These are phyloP conservation scores for Pistacia atlantica DNA, from an alignment of 345 rosid species.

Conservation along the genomic window DNA sequence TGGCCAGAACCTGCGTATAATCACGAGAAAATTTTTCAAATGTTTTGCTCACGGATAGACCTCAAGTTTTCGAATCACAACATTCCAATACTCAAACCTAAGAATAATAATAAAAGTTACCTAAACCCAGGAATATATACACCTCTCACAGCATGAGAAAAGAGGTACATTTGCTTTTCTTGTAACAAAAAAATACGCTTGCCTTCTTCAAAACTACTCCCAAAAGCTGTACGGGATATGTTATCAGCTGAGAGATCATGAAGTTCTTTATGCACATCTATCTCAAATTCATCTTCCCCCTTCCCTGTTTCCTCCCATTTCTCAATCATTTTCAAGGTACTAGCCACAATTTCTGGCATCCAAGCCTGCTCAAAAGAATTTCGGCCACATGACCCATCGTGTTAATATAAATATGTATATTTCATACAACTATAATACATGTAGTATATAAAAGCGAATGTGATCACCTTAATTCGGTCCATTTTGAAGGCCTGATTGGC, in stretches of 20 bases:
- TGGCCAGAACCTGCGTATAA: conserved; percentile 60
- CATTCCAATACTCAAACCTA: too few species aligned
- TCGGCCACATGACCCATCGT: neutral
- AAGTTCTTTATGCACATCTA: conserved; percentile 62
- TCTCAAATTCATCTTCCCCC: conserved; percentile 61
- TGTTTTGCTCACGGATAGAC: neutral
- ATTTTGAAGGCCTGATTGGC: conserved; percentile 60
- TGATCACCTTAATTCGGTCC: conserved; percentile 78
- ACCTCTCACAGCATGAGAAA: conserved; percentile 52
- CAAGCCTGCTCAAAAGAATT: conserved; percentile 43
- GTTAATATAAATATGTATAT: too few species aligned
- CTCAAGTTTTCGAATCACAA: too few species aligned
- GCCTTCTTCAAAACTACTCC: conserved; percentile 83
- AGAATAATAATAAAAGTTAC: conserved; percentile 26
- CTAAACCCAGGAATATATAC: conserved; percentile 84
- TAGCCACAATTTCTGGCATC: conserved; percentile 67
- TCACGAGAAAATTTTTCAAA: too few species aligned
- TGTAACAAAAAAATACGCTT: conserved; percentile 64
- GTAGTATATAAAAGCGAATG: neutral
- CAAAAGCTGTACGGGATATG: conserved; percentile 84
- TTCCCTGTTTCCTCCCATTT: conserved; percentile 68
- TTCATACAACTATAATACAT: too few species aligned
- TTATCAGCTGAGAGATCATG: conserved; percentile 68
- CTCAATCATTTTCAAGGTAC: conserved; percentile 50
- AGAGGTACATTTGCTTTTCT: conserved; percentile 65